A percentile compares a stretch with the other conserved stretches of the same genome.
These are phyloP conservation scores for Hippophae gyantsensis DNA, from an alignment of 306 rosid genomes.

Conservation along the genomic window DNA sequence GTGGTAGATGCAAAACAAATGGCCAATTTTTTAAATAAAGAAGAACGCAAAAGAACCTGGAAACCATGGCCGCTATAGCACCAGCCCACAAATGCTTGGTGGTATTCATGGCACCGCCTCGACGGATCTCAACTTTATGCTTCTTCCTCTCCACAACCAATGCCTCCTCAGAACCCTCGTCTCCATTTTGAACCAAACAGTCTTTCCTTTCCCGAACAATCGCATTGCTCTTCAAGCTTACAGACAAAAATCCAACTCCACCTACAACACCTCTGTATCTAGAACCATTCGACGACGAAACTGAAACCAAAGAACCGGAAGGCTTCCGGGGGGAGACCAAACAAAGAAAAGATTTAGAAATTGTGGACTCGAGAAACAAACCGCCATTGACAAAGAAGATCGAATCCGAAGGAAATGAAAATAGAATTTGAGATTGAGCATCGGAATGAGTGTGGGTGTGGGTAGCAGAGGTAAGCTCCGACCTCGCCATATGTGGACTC, in stretches of 20 bases:
- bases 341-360: conserved; percentile 42
- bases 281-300: conserved; percentile 9
- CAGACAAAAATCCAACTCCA: conserved; percentile 46
- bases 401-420: conserved; percentile 22
- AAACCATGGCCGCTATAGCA: conserved; percentile 97
- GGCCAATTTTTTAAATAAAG: background rate
- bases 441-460: background rate
- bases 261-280: conserved; percentile 11
- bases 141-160: conserved; percentile 24
- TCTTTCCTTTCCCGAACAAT: conserved; percentile 43
- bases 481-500: conserved; percentile 28
- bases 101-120: conserved; percentile 60
- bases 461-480: conserved; percentile 18
- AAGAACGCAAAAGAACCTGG: conserved; percentile 43
- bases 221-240: conserved; percentile 46
- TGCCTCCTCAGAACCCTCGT: conserved; percentile 33
- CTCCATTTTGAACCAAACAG: conserved; percentile 33
- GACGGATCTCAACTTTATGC: conserved; percentile 32
- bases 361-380: conserved; percentile 55
- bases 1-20: background rate
- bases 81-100: conserved; percentile 94
- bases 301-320: conserved; percentile 18
- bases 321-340: conserved; percentile 23
- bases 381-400: conserved; percentile 37
- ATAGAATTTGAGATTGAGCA: conserved; percentile 18